These are phyloP conservation scores for Aspergillus ellipticus DNA, from an alignment of 495 filamentous ascomycete genomes.

Conservation along the genomic window DNA sequence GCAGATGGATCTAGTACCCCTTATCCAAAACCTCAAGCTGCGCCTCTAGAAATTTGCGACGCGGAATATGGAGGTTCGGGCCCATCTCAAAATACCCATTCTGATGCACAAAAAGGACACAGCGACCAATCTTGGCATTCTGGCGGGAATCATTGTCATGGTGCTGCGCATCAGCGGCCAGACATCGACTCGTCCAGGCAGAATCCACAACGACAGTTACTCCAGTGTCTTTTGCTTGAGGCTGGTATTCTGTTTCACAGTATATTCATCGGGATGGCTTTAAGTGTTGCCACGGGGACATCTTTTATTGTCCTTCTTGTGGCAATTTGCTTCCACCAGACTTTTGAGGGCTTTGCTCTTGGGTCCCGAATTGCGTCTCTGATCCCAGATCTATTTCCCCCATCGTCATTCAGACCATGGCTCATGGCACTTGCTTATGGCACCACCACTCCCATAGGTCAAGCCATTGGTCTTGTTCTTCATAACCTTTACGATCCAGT, in stretches of 20 bases:
- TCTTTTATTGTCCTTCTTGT: slow-evolving; percentile 76
- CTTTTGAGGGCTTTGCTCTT: slow-evolving; percentile 76
- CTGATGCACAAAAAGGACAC: slow-evolving; percentile 12
- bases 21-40: slow-evolving; percentile 1
- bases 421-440: slow-evolving; percentile 95
- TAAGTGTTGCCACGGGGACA: slow-evolving; percentile 76
- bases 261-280: slow-evolving; percentile 85
- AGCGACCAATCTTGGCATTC: background rate
- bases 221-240: slow-evolving; percentile 78
- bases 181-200: slow-evolving; percentile 27
- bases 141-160: slow-evolving; percentile 15
- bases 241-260: slow-evolving; percentile 84
- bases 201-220: slow-evolving; percentile 56
- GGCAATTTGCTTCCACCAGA: slow-evolving; percentile 81
- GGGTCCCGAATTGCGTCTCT: slow-evolving; percentile 68
- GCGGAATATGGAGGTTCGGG: slow-evolving; percentile 26
- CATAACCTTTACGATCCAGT: slow-evolving; percentile 83
- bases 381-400: slow-evolving; percentile 49
- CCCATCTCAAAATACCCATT: slow-evolving; percentile 13
- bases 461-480: slow-evolving; percentile 79
- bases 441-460: slow-evolving; percentile 84
- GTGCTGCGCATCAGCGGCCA: slow-evolving; percentile 10
- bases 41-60: slow-evolving; percentile 18
- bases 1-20: slow-evolving; percentile 9
- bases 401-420: slow-evolving; percentile 65